Conservation (phyloP, 805 yeast species). For the Cyberlindnera samutprakarnensis region DNA sequence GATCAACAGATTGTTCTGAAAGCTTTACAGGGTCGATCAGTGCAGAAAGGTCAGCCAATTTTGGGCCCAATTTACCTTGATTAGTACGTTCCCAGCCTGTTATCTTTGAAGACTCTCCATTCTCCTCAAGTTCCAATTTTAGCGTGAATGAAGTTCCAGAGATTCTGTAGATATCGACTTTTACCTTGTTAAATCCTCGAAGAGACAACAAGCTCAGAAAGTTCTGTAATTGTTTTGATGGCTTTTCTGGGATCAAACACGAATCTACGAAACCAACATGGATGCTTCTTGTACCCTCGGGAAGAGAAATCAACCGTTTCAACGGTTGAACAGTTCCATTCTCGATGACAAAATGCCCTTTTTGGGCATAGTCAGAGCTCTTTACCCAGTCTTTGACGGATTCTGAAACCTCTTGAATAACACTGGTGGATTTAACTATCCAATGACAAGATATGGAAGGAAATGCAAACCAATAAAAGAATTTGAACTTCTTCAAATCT, state of each 20-base stretch:
- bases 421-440: slow-evolving; percentile 19
- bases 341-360: slow-evolving; percentile 24
- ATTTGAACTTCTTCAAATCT: slow-evolving; percentile 83
- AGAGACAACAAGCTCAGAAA: slow-evolving; percentile 39
- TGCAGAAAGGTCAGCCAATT: slow-evolving; percentile 73
- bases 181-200: slow-evolving; percentile 28
- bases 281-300: slow-evolving; percentile 5
- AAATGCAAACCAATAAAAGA: slow-evolving; percentile 83
- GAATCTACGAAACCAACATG: slow-evolving; percentile 34
- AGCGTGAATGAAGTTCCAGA: slow-evolving; percentile 26
- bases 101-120: slow-evolving; percentile 28
- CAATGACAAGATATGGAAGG: slow-evolving; percentile 58
- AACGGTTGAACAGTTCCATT: slow-evolving; percentile 12
- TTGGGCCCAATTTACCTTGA: slow-evolving; percentile 70
- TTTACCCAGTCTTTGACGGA: slow-evolving; percentile 9
- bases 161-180: slow-evolving; percentile 33
- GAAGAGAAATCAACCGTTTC: slow-evolving; percentile 12
- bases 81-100: slow-evolving; percentile 90
- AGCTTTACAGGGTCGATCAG: slow-evolving; percentile 74
- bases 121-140: slow-evolving; percentile 11
- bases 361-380: slow-evolving; percentile 10
- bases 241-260: slow-evolving; percentile 26
- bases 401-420: slow-evolving; percentile 7
- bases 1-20: slow-evolving; percentile 87
- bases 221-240: slow-evolving; percentile 53